phyloP scores from a whole-genome alignment of 805 yeast genomes.

The Jamesozyma spencerorum region DNA sequence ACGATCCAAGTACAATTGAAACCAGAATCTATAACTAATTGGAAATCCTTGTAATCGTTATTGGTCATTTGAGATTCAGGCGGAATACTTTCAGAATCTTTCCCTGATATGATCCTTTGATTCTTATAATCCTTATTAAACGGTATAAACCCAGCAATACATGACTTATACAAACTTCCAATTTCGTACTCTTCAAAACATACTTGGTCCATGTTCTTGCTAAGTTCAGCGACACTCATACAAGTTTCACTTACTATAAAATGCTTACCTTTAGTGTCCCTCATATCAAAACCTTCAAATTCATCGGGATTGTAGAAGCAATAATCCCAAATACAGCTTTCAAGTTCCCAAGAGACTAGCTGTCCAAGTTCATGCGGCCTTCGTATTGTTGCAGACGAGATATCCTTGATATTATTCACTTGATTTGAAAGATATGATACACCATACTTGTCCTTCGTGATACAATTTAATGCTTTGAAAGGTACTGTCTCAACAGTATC shows the following conservation, averaged over 20 bases:
- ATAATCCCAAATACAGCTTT: constrained; percentile 86
- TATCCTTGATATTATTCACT: constrained; percentile 53
- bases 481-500: constrained; percentile 35
- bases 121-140: constrained; percentile 36
- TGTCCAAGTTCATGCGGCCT: constrained; percentile 89
- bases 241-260: constrained; percentile 74
- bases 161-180: constrained; percentile 55
- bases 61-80: background rate
- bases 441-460: constrained; percentile 70
- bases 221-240: constrained; percentile 68
- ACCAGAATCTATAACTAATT: constrained; percentile 80
- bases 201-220: constrained; percentile 81
- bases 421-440: constrained; percentile 66
- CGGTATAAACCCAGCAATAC: constrained; percentile 52
- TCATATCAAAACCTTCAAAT: constrained; percentile 36
- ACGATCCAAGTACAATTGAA: constrained; percentile 78
- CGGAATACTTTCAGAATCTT: constrained; percentile 8
- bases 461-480: constrained; percentile 51
- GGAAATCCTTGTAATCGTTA: constrained; percentile 45
- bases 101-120: constrained; percentile 14
- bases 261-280: constrained; percentile 43
- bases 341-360: constrained; percentile 81
- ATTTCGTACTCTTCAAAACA: constrained; percentile 91
- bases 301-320: constrained; percentile 42
- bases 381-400: constrained; percentile 60